Conservation (phyloP, 2,329 filamentous ascomycete species). For the Colletotrichum acutatum region DNA sequence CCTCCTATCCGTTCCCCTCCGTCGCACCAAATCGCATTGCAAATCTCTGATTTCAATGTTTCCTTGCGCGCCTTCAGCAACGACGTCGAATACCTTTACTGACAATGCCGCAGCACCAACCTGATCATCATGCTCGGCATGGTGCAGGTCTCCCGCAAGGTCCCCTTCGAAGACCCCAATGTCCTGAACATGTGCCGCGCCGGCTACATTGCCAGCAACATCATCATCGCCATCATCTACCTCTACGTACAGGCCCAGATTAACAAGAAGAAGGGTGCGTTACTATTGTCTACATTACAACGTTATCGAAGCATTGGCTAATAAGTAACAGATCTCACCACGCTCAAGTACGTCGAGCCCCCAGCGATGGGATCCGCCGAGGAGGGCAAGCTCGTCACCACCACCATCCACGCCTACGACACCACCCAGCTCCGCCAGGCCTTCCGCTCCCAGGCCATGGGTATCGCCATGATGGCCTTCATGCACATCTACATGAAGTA, state of each 20-base stretch:
- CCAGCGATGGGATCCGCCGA: slow-evolving; percentile 92
- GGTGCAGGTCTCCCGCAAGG: slow-evolving; percentile 98
- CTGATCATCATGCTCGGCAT: slow-evolving; percentile 94
- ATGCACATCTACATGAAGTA: slow-evolving; percentile 99
- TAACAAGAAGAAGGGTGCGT: slow-evolving; percentile 95
- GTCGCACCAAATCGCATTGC: slow-evolving; percentile 3
- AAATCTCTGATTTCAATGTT: not conserved
- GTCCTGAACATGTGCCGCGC: slow-evolving; percentile 67
- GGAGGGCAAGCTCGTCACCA: slow-evolving; percentile 95
- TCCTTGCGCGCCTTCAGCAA: not conserved
- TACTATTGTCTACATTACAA: not conserved
- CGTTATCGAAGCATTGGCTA: slow-evolving; percentile 1
- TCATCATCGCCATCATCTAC: slow-evolving; percentile 88
- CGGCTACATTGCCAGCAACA: slow-evolving; percentile 70
- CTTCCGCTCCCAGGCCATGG: slow-evolving; percentile 94
- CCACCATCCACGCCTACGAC: slow-evolving; percentile 96
- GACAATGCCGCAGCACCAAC: slow-evolving; percentile 75
- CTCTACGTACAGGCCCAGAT: slow-evolving; percentile 86
- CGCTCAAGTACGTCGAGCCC: slow-evolving; percentile 98
- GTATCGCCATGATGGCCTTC: slow-evolving; percentile 95
- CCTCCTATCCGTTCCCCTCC: not conserved
- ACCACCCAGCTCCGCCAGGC: slow-evolving; percentile 83
- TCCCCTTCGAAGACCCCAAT: slow-evolving; percentile 88
- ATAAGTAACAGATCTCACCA: slow-evolving; percentile 82
- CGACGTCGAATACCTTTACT: slow-evolving; percentile 32